Percentiles rank a stretch among this genome's conserved stretches.
Conservation (phyloP, 306 rosid genomes). For the Lathyrus tuberosus region DNA sequence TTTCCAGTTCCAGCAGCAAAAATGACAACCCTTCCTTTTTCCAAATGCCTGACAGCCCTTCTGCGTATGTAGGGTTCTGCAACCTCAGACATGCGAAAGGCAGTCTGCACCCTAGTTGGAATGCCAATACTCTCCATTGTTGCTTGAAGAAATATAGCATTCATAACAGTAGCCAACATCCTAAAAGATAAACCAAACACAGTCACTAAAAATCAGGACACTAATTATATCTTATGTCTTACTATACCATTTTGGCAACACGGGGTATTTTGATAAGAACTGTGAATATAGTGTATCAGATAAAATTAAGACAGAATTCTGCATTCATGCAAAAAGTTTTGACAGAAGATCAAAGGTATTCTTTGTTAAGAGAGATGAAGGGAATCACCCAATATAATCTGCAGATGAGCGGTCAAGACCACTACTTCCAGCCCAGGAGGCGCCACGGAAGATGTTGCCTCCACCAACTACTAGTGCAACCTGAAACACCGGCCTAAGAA, state of each 20-base stretch:
- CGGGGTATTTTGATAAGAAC: not conserved
- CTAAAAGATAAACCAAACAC: conserved; percentile 45
- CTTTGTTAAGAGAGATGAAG: conserved; percentile 29
- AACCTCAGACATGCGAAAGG: conserved; percentile 96
- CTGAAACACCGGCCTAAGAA: conserved; percentile 58
- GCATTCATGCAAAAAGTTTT: conserved; percentile 12
- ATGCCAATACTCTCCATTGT: conserved; percentile 99
- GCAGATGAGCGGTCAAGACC: conserved; percentile 98
- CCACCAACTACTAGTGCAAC: conserved; percentile 98
- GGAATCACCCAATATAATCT: conserved; percentile 86
- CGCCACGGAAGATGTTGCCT: conserved; percentile 94
- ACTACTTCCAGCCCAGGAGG: conserved; percentile 87
- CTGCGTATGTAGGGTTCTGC: conserved; percentile 99
- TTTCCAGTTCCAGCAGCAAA: conserved; percentile 99
- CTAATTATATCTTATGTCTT: not conserved
- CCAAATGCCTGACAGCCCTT: conserved; percentile 93
- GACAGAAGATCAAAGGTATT: conserved; percentile 29
- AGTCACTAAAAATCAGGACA: conserved; percentile 12
- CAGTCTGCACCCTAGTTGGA: conserved; percentile 99
- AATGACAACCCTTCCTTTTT: conserved; percentile 96
- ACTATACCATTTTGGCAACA: not conserved
- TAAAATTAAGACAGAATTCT: conserved; percentile 13
- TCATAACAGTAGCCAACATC: conserved; percentile 99
- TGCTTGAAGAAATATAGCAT: conserved; percentile 97
- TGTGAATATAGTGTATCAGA: not conserved